phyloP scores from a whole-genome alignment of 805 yeast species.

The Nakazawaea laoshanensis region DNA sequence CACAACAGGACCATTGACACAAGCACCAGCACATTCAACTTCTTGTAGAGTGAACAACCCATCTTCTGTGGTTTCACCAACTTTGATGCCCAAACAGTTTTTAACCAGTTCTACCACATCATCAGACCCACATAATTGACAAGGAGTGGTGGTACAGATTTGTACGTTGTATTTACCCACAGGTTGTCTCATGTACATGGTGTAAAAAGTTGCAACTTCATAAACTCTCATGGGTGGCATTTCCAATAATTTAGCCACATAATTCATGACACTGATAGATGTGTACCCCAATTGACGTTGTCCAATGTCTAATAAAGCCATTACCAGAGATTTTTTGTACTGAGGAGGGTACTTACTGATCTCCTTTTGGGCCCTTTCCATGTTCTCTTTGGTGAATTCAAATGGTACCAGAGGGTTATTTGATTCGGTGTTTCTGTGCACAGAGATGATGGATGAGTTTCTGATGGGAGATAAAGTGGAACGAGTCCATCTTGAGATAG shows the following conservation, averaged over 20 bases:
- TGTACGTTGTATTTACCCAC: constrained; percentile 81
- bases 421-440: constrained; percentile 64
- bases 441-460: constrained; percentile 30
- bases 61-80: constrained; percentile 74
- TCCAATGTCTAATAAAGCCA: constrained; percentile 82
- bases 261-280: constrained; percentile 81
- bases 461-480: constrained; percentile 11
- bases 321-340: constrained; percentile 80
- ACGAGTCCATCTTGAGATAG: not conserved
- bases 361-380: constrained; percentile 60
- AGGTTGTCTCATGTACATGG: constrained; percentile 83
- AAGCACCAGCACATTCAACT: constrained; percentile 88
- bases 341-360: constrained; percentile 78
- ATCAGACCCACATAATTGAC: constrained; percentile 79
- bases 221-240: constrained; percentile 94
- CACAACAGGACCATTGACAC: constrained; percentile 87
- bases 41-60: constrained; percentile 74
- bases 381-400: constrained; percentile 61
- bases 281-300: constrained; percentile 85
- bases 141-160: constrained; percentile 85
- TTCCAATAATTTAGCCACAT: constrained; percentile 75
- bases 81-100: constrained; percentile 50
- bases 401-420: constrained; percentile 65
- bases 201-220: constrained; percentile 87
- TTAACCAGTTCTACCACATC: constrained; percentile 66